Conservation (phyloP, 139 green algal genomes). For the Edaphochlamys debaryana region DNA sequence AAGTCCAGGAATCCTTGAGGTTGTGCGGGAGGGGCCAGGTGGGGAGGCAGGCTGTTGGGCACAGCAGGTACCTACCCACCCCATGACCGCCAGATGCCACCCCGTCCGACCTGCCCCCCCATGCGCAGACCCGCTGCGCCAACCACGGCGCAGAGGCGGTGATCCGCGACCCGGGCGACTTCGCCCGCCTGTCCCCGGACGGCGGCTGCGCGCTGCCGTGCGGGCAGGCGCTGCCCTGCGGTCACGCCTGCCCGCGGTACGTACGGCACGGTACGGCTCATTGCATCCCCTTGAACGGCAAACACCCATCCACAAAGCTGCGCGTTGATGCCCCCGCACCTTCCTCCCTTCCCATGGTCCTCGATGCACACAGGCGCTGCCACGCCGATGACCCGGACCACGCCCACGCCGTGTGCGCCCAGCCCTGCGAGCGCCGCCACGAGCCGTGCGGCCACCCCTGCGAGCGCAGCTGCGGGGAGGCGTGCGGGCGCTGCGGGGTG, state of each 20-base stretch:
- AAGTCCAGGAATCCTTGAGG: no score
- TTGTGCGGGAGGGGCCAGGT: no score
- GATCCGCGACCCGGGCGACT: conserved; percentile 51
- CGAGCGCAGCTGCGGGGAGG: conserved; percentile 45
- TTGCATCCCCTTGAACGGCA: no score
- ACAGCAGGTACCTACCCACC: no score
- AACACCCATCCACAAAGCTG: no score
- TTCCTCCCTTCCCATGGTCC: no score
- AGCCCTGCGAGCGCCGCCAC: conserved; percentile 49
- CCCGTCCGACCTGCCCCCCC: no score
- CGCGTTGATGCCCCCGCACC: no score
- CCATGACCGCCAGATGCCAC: no score
- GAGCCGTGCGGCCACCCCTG: conserved; percentile 52
- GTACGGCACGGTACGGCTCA: no score
- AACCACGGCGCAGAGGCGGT: conserved; percentile 56
- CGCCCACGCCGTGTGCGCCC: conserved; percentile 25
- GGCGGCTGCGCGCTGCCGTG: conserved; percentile 73
- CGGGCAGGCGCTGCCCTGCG: conserved; percentile 61
- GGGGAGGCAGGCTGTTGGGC: no score
- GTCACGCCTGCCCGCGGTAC: conserved; percentile 68
- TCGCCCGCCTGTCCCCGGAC: conserved; percentile 57
- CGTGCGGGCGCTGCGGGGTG: conserved; percentile 40
- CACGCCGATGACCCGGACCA: conserved; percentile 61
- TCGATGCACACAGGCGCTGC: conserved; percentile 61
- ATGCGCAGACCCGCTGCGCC: conserved; percentile 56